Evolutionary conservation across 805 yeast species (phyloP).

Genomic region (Kodamaea leandrae): DNA sequence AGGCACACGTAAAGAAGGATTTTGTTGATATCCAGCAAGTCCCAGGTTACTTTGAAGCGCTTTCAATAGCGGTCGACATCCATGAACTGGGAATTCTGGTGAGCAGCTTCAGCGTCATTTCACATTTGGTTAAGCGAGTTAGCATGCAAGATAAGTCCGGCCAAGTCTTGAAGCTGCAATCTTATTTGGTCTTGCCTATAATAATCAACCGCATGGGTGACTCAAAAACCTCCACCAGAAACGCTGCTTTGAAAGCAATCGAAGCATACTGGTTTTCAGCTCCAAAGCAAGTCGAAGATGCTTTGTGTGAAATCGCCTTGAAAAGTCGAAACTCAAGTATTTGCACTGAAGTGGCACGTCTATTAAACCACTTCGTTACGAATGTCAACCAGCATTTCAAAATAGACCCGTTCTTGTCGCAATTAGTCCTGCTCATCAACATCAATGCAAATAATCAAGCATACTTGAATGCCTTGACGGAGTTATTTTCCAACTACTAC

Average conservation of each 20-base stretch:
- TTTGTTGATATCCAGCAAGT: constrained; percentile 50
- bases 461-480: constrained; percentile 15
- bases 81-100: constrained; percentile 37
- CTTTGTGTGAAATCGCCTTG: constrained; percentile 45
- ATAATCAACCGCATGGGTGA: constrained; percentile 48
- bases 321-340: constrained; percentile 35
- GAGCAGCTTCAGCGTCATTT: constrained; percentile 48
- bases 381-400: constrained; percentile 33
- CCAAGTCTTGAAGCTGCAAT: constrained; percentile 37
- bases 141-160: constrained; percentile 52
- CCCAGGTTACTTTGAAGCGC: constrained; percentile 49
- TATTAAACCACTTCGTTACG: constrained; percentile 43
- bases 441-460: constrained; percentile 1
- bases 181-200: constrained; percentile 49
- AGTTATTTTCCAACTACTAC: constrained; percentile 28
- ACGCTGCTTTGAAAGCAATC: constrained; percentile 50
- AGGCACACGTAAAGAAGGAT: constrained; percentile 55
- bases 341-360: constrained; percentile 42
- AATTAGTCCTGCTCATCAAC: constrained; percentile 18
- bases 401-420: constrained; percentile 25
- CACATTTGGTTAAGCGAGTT: constrained; percentile 57
- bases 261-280: constrained; percentile 56
- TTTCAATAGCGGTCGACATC: constrained; percentile 44
- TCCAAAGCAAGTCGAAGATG: constrained; percentile 45
- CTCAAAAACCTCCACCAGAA: constrained; percentile 31